Evolutionary conservation across 768 basidiomycete species (phyloP), one percentile per base, ranked within the genome.

Genomic region (Pisolithus tinctorius): DNA sequence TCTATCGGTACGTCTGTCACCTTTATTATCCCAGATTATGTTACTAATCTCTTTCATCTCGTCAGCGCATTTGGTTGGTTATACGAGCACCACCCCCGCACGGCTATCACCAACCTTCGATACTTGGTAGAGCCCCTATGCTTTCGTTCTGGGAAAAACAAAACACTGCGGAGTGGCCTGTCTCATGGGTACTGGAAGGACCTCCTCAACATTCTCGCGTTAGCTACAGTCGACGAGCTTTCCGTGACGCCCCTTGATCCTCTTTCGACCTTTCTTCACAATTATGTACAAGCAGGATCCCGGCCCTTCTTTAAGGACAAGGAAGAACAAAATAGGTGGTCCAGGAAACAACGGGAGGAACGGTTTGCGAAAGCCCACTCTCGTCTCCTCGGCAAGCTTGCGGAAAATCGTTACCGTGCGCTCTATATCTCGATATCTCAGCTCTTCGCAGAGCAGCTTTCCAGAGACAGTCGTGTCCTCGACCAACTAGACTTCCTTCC

Each of bases 171-270:
- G 54, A 44, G 55, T 2, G 27, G 17, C 30, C 48, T 57, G 17
- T 53, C 73, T 4, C 85, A 88, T 45, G 86, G 86, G 0, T 86
- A 82, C 58, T 88, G 83, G 82, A 87, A 89, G 60, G 86, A 88
- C 57, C 71, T 87, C 20, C 74, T 86, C 48, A 83, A 86, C 47
- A 80, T 88, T 45, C 70, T 88, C 4, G 74, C 78, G 4, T 72
- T 88, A 27, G 81, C 80, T 10, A 72, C 80, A 1, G 63, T 74
- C 14, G 77, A 74, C 51, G 70, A 86, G 53, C 73, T 87, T 20
- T 48, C 37, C 13, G 47, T 16, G 1, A 1, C 30, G 1, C 38
- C 55, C 10, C 31, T 55, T 6, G 4, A 40, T 45, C 49, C 48
- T 0, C 51, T 51, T 8, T 53, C 61, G 6, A 59, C 51, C 11